Percentiles rank a stretch among this genome's conserved stretches.
phyloP scores from a whole-genome alignment of 1,284 basidiomycete genomes.

The Trametes pubescens region DNA sequence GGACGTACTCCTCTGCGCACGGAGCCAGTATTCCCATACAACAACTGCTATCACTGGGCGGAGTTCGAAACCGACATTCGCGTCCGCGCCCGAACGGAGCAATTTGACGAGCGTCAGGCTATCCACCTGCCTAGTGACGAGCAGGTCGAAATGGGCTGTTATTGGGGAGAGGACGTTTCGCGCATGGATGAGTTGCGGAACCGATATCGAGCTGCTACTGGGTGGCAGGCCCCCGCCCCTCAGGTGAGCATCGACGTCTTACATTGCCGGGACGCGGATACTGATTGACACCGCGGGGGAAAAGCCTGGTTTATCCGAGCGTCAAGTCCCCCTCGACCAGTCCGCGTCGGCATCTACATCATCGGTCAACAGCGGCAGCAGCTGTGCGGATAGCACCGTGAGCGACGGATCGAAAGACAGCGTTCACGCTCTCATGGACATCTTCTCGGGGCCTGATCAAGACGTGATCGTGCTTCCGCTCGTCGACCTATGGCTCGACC shows the following conservation, averaged over 20 bases:
- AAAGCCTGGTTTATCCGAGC: background rate
- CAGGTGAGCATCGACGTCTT: too few relatives aligned
- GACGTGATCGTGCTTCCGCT: background rate
- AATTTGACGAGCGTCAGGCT: background rate
- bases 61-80: background rate
- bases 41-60: constrained; percentile 16
- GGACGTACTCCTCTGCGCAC: constrained; percentile 10
- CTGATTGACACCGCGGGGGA: background rate
- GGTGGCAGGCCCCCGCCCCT: too few relatives aligned
- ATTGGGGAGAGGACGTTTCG: too few relatives aligned
- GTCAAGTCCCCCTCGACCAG: too few relatives aligned
- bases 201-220: too few relatives aligned
- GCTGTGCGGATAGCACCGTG: background rate
- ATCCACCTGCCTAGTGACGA: background rate
- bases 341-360: background rate
- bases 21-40: background rate
- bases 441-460: background rate
- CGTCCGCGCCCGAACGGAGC: background rate
- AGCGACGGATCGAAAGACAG: background rate
- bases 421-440: background rate
- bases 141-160: background rate
- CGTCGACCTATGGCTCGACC: background rate
- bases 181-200: too few relatives aligned
- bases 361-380: background rate
- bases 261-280: too few relatives aligned